These are phyloP conservation scores for Deakozyma indianensis DNA, from an alignment of 805 yeast species.

Conservation along the genomic window DNA sequence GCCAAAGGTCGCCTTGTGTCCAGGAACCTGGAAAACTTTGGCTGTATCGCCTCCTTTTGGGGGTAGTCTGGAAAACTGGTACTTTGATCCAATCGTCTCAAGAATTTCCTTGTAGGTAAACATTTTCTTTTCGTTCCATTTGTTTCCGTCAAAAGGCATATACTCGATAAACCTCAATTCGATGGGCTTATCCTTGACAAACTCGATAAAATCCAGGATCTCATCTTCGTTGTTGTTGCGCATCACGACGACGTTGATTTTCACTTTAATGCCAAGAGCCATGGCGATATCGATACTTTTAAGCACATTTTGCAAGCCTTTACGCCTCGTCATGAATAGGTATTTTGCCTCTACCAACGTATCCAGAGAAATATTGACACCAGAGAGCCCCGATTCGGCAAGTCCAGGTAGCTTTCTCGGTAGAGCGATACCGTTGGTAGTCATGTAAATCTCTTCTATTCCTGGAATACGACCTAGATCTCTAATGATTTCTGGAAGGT, in stretches of 20 bases:
- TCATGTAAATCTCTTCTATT: slow-evolving; percentile 33
- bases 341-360: slow-evolving; percentile 39
- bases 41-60: slow-evolving; percentile 33
- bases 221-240: slow-evolving; percentile 38
- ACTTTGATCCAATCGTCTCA: slow-evolving; percentile 18
- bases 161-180: slow-evolving; percentile 42
- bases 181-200: slow-evolving; percentile 25
- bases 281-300: slow-evolving; percentile 31
- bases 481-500: slow-evolving; percentile 30
- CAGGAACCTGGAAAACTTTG: slow-evolving; percentile 29
- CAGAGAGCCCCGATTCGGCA: slow-evolving; percentile 29
- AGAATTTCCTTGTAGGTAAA: slow-evolving; percentile 32
- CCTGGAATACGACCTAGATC: slow-evolving; percentile 26
- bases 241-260: slow-evolving; percentile 37
- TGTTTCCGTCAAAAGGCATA: slow-evolving; percentile 46
- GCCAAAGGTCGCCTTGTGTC: slow-evolving; percentile 32
- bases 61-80: slow-evolving; percentile 19
- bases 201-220: slow-evolving; percentile 30
- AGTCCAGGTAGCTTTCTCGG: slow-evolving; percentile 33
- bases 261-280: slow-evolving; percentile 30
- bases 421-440: slow-evolving; percentile 38
- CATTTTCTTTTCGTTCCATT: slow-evolving; percentile 34
- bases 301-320: slow-evolving; percentile 33
- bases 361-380: slow-evolving; percentile 34
- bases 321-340: slow-evolving; percentile 32